phyloP scores from a whole-genome alignment of 164 flowering plant genomes.

The Magnolia sinica region DNA sequence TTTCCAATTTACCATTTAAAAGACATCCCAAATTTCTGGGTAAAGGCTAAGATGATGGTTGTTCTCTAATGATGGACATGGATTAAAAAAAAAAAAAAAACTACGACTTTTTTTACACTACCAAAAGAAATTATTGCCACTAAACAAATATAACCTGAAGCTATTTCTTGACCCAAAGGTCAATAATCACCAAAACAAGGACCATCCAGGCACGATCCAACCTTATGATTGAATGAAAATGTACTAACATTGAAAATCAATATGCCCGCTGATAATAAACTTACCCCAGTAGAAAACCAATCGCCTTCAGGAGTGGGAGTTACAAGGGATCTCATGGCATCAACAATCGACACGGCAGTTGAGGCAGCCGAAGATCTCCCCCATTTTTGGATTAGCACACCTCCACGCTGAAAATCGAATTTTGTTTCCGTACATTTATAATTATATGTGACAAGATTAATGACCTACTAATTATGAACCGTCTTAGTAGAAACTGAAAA shows the following conservation, averaged over 20 bases:
- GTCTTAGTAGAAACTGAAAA: no score
- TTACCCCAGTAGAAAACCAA: conserved; percentile 96
- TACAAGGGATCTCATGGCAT: conserved; percentile 79
- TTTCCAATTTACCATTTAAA: no score
- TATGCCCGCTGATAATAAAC: conserved; percentile 16
- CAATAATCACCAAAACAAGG: no score
- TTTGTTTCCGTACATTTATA: neutral
- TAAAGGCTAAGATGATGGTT: no score
- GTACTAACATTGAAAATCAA: neutral
- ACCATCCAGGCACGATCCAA: neutral
- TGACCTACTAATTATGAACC: neutral
- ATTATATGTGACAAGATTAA: neutral
- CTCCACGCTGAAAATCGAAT: conserved; percentile 73
- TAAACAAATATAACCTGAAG: no score
- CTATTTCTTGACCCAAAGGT: no score
- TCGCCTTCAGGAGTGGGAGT: conserved; percentile 96
- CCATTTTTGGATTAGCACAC: conserved; percentile 90
- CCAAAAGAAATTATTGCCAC: no score
- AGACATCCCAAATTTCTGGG: no score
- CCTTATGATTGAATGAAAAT: neutral
- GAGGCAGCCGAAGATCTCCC: conserved; percentile 99
- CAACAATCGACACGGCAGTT: conserved; percentile 88
- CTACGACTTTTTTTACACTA: no score
- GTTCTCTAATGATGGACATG: no score
- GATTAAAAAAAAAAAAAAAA: no score